phyloP scores from a whole-genome alignment of 2,329 filamentous ascomycete genomes.

The Byssothecium circinans region DNA sequence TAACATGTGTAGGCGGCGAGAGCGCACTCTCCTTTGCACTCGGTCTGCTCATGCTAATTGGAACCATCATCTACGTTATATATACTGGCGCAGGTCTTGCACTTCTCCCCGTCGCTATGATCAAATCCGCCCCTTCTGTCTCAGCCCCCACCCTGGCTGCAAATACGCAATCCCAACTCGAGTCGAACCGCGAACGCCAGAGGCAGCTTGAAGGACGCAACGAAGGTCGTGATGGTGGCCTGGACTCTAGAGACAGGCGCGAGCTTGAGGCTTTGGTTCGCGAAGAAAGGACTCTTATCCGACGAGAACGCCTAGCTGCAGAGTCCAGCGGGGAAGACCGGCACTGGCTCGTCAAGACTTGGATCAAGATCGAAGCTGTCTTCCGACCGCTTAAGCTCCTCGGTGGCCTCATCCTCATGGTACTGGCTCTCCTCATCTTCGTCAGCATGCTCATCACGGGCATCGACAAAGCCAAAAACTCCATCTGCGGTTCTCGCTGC shows the following conservation, averaged over 20 bases:
- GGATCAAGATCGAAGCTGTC: slow-evolving; percentile 78
- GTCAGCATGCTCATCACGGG: slow-evolving; percentile 92
- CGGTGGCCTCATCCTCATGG: slow-evolving; percentile 75
- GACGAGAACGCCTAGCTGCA: slow-evolving; percentile 82
- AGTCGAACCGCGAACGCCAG: slow-evolving; percentile 87
- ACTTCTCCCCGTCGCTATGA: slow-evolving; percentile 83
- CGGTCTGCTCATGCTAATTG: slow-evolving; percentile 84
- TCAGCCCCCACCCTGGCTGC: slow-evolving; percentile 78
- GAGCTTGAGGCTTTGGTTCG: slow-evolving; percentile 85
- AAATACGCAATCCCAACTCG: slow-evolving; percentile 76
- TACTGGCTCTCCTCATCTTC: slow-evolving; percentile 76
- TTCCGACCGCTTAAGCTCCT: slow-evolving; percentile 88
- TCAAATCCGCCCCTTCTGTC: slow-evolving; percentile 86
- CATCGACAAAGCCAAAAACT: slow-evolving; percentile 96
- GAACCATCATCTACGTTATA: slow-evolving; percentile 80
- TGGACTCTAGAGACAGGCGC: slow-evolving; percentile 82
- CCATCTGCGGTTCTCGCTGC: slow-evolving; percentile 84
- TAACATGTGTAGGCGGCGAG: slow-evolving; percentile 66
- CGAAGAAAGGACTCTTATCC: slow-evolving; percentile 88
- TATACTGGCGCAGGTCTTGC: slow-evolving; percentile 91
- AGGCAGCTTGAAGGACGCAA: slow-evolving; percentile 87
- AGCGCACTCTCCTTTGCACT: slow-evolving; percentile 88
- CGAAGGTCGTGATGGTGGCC: slow-evolving; percentile 69
- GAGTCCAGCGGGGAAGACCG: slow-evolving; percentile 79
- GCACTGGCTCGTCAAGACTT: slow-evolving; percentile 70